phyloP scores from a whole-genome alignment of 164 flowering plant genomes.

The Stephania cephalantha region DNA sequence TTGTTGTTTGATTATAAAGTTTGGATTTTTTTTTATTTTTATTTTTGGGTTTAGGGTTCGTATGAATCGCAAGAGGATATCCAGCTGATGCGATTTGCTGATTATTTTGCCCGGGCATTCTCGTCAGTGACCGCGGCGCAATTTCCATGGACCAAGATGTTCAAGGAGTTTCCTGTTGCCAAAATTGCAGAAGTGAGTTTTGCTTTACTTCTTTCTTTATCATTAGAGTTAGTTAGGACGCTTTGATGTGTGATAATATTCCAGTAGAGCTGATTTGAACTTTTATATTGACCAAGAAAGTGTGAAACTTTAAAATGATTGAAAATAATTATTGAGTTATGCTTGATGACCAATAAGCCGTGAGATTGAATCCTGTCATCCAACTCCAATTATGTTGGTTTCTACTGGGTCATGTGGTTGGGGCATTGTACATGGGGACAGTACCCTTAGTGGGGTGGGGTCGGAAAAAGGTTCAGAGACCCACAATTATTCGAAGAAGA shows the following conservation, averaged over 20 bases:
- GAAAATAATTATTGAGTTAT: too few relatives aligned
- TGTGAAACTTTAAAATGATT: too few relatives aligned
- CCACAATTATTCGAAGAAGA: too few relatives aligned
- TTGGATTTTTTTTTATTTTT: not conserved
- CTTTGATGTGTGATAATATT: not conserved
- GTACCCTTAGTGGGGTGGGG: too few relatives aligned
- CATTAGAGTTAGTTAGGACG: not conserved
- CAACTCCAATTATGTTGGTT: too few relatives aligned
- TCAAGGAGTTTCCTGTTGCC: constrained; percentile 53
- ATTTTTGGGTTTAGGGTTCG: constrained; percentile 30
- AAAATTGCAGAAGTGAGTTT: constrained; percentile 59
- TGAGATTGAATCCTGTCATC: too few relatives aligned
- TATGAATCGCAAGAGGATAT: constrained; percentile 57
- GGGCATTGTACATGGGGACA: too few relatives aligned
- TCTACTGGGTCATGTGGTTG: too few relatives aligned
- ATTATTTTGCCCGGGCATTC: constrained; percentile 69
- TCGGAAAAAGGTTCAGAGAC: too few relatives aligned
- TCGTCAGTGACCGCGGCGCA: constrained; percentile 45
- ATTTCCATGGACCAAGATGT: constrained; percentile 68
- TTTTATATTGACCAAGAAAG: too few relatives aligned
- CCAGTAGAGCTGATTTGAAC: not conserved
- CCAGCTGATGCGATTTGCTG: constrained; percentile 73
- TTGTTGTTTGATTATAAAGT: not conserved
- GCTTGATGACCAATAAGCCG: too few relatives aligned
- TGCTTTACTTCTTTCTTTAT: too few relatives aligned